A percentile compares a stretch with the other conserved stretches of the same genome.
Evolutionary conservation across 2,329 filamentous ascomycete genomes (phyloP).

Genomic region (Arthrocladium fulminans): DNA sequence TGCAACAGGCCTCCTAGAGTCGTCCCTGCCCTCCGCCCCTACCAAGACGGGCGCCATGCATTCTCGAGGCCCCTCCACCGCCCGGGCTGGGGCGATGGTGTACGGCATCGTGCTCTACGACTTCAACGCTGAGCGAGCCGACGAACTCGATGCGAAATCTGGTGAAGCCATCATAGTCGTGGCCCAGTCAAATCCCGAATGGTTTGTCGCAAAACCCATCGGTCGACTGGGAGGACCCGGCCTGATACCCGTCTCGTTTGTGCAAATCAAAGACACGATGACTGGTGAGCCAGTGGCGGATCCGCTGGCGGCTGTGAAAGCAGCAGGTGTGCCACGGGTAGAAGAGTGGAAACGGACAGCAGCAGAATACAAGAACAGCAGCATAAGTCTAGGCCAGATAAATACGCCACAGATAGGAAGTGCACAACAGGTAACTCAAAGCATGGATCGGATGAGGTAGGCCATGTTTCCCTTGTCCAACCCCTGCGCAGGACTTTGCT

Average conservation of each 20-base stretch:
- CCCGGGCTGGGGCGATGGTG: conserved; percentile 70
- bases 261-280: conserved; percentile 91
- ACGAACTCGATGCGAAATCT: conserved; percentile 89
- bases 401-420: conserved; percentile 38
- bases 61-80: conserved; percentile 35
- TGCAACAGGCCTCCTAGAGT: conserved; percentile 23
- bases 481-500: not conserved
- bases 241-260: conserved; percentile 90
- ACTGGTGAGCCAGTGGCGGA: conserved; percentile 75
- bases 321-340: conserved; percentile 84
- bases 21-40: conserved; percentile 18
- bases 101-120: conserved; percentile 97
- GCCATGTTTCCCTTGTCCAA: not conserved
- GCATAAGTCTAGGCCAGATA: conserved; percentile 89
- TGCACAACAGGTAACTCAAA: conserved; percentile 53
- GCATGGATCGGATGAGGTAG: conserved; percentile 67
- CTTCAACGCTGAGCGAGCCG: conserved; percentile 88
- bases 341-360: conserved; percentile 99
- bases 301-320: conserved; percentile 72
- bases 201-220: conserved; percentile 99
- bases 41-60: conserved; percentile 17
- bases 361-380: conserved; percentile 97
- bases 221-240: conserved; percentile 90
- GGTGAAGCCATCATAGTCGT: conserved; percentile 98
- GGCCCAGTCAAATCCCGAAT: conserved; percentile 95